These are phyloP conservation scores for Meyerozyma athensensis DNA, from an alignment of 1,139 yeast genomes.

Conservation along the genomic window DNA sequence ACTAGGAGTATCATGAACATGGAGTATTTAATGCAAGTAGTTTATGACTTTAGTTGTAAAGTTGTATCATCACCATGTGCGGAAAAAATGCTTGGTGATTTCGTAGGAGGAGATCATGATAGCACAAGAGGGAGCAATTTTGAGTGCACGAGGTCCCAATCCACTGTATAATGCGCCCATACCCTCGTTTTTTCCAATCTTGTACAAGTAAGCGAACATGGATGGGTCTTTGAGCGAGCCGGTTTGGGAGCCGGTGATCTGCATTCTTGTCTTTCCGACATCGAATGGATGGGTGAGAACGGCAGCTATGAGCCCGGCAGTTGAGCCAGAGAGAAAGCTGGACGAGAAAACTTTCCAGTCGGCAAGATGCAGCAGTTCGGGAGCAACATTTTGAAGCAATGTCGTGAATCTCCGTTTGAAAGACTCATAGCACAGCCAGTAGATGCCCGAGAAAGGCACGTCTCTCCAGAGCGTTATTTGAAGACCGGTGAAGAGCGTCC, in stretches of 20 bases:
- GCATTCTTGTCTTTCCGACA: conserved; percentile 93
- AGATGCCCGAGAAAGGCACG: conserved; percentile 93
- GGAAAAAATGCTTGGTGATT: conserved; percentile 67
- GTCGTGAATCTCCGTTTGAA: conserved; percentile 25
- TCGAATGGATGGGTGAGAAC: conserved; percentile 89
- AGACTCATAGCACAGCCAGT: conserved; percentile 82
- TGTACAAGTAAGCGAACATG: conserved; percentile 63
- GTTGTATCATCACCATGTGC: not conserved
- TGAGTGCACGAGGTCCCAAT: conserved; percentile 75
- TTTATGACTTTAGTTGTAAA: too few species aligned
- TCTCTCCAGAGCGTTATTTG: conserved; percentile 92
- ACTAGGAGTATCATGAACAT: too few species aligned
- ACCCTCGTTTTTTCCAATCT: conserved; percentile 72
- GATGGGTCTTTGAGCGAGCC: conserved; percentile 22
- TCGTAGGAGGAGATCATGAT: conserved; percentile 97
- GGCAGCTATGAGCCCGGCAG: conserved; percentile 85
- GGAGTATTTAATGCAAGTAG: too few species aligned
- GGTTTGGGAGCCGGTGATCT: conserved; percentile 40
- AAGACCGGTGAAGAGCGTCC: conserved; percentile 76
- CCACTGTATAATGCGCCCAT: conserved; percentile 76
- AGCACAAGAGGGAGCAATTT: conserved; percentile 97
- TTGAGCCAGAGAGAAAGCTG: conserved; percentile 78
- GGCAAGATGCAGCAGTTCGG: conserved; percentile 17
- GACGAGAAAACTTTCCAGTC: conserved; percentile 59
- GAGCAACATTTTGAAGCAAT: conserved; percentile 20